Evolutionary conservation across 345 rosid species (phyloP), one percentile per base, ranked within the genome.

Genomic region (Gossypium herbaceum): DNA sequence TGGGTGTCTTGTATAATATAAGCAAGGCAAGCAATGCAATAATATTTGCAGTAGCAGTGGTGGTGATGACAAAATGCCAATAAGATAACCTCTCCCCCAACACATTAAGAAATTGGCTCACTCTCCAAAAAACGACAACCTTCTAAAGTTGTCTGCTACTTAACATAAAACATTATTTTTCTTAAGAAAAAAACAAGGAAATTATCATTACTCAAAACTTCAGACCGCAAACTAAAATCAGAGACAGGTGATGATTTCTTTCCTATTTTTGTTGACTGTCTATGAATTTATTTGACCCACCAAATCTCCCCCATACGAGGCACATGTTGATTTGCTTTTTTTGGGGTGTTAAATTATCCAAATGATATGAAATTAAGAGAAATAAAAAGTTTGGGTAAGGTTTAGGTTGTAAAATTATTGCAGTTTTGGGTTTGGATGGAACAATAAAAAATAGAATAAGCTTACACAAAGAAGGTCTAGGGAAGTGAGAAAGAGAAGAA

Each of bases 61-160:
- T 77, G 74, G 64, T 83, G 74, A 59, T 83, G 86, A 81, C 80
- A 19, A 19, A 55, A n/a, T 55, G 59, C 29, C 24, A 55, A 19
- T 8, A n/a, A 54, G 22, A n/a, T 54, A 8, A 54, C 1, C 58
- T 54, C 57, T 52, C 58, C 11, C 58, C 24, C 58, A 16, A 54
- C 58, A n/a, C 58, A n/a, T 7, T n/a, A 54, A 7, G 2, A n/a
- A 54, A 54, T 16, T 48, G 16, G 52, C 52, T 48, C 52, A 12
- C 13, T 48, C 52, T 54, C 58, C 6, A 76, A 71, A 74, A 24
- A 62, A 71, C 52, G 76, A 77, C 76, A 71, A 27, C 19, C 54
- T 34, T 39, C 25, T 41, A 74, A 66, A 48, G 13, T 61, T 65
- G 47, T 41, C 44, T 4, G 12, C 29, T 20, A 41, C 34, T 72